Percentiles rank a stretch among this genome's conserved stretches.
Evolutionary conservation across 768 basidiomycete species (phyloP).

Genomic region (Agaricus blazei): DNA sequence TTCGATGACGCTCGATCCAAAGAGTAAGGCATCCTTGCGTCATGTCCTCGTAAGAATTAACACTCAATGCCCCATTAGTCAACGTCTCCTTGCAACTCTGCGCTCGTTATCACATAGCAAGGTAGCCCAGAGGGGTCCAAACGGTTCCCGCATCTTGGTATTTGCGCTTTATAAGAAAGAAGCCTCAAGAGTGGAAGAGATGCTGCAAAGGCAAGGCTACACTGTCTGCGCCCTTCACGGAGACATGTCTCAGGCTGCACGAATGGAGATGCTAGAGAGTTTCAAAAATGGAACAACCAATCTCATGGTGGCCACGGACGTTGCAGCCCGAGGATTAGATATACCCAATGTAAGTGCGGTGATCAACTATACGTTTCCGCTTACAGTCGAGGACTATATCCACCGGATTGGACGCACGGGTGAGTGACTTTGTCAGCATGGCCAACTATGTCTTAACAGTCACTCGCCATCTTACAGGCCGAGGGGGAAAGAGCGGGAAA

Average conservation of each 20-base stretch:
- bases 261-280: constrained; percentile 79
- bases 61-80: constrained; percentile 29
- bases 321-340: constrained; percentile 94
- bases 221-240: constrained; percentile 83
- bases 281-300: constrained; percentile 81
- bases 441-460: neutral
- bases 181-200: constrained; percentile 83
- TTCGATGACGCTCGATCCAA: constrained; percentile 82
- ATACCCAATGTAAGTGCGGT: constrained; percentile 94
- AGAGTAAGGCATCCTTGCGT: constrained; percentile 52
- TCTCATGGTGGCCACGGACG: constrained; percentile 93
- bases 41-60: neutral
- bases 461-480: constrained; percentile 40
- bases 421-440: constrained; percentile 24
- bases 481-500: constrained; percentile 85
- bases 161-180: constrained; percentile 99
- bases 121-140: constrained; percentile 40
- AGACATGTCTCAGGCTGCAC: constrained; percentile 80
- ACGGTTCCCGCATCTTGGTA: constrained; percentile 73
- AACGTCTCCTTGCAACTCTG: constrained; percentile 55
- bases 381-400: constrained; percentile 92
- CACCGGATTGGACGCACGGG: constrained; percentile 90
- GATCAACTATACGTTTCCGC: constrained; percentile 95
- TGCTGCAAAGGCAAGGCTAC: constrained; percentile 69
- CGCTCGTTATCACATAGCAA: constrained; percentile 57